Evolutionary conservation across 1,284 basidiomycete genomes (phyloP), one percentile per base, ranked within the genome.

Genomic region (Cystobasidium slooffiae): DNA sequence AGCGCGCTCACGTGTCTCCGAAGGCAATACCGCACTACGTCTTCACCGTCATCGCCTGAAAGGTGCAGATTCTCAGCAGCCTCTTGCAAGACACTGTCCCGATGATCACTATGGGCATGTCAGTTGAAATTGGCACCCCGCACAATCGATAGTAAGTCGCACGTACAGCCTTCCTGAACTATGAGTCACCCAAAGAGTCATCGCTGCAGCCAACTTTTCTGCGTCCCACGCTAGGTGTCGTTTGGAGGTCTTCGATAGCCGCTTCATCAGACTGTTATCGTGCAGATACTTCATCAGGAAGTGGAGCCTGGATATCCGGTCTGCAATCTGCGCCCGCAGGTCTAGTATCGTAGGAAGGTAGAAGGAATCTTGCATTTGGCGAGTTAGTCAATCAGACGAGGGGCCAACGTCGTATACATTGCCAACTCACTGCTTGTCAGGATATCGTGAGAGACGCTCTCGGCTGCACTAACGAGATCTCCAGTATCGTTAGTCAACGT

Each of bases 201-300:
- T 87, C 4, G 89, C 90, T 0, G 92, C 90, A 75, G 90, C 90
- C 14, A 97, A 84, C 78, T 93, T 92, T 83, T 98, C 94, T 1
- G 93, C 92, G 81, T 98, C 91, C n/a, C 86, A 87, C 37, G 89
- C 89, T 51, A 99, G 84, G 47, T 86, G 85, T 77, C 94, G 88
- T 44, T 93, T 87, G 70, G 89, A 88, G 47, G 86, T 83, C 83
- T 92, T 90, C 1, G 94, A 90, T 80, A 97, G 88, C 90, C 95
- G 79, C 3, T 43, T 84, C 39, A 95, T 84, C 2, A 89, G 89
- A 0, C 87, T 89, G 81, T 96, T 96, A 73, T 90, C 88, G 67
- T 92, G 92, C 77, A 99, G 90, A 81, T 95, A 97, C 20, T 86
- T 85, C 78, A 97, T 92, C 9, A 99, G 85, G 84, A 91, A 91